These are phyloP conservation scores for Xanthoparmelia taractica DNA, from an alignment of 495 filamentous ascomycete species.

Conservation along the genomic window DNA sequence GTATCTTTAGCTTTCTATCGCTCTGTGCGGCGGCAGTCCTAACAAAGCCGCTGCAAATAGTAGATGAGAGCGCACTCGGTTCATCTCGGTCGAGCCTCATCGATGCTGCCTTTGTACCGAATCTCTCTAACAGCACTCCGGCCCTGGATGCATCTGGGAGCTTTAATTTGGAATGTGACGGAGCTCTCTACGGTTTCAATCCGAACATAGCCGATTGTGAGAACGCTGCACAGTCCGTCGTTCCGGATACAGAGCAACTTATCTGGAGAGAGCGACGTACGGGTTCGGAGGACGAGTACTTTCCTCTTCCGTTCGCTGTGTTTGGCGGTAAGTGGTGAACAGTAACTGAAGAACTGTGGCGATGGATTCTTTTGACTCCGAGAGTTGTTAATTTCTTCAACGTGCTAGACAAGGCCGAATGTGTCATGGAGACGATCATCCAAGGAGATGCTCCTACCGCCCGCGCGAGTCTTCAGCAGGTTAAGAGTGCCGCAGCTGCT, in stretches of 20 bases:
- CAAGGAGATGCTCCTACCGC: background rate
- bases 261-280: background rate
- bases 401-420: background rate
- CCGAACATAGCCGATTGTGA: background rate
- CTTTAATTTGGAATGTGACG: background rate
- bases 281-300: background rate
- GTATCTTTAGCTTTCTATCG: background rate
- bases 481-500: background rate
- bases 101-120: background rate
- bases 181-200: background rate
- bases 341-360: background rate
- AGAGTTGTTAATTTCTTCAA: background rate
- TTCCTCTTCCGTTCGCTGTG: background rate
- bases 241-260: background rate
- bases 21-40: background rate
- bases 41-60: background rate
- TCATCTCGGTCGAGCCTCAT: background rate
- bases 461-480: background rate
- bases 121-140: background rate
- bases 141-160: background rate
- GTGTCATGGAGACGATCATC: background rate
- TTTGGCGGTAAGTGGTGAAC: background rate
- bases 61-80: background rate
- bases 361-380: background rate
- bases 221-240: background rate